phyloP scores from a whole-genome alignment of 768 basidiomycete genomes.

The Dacryopinax primogenitus region DNA sequence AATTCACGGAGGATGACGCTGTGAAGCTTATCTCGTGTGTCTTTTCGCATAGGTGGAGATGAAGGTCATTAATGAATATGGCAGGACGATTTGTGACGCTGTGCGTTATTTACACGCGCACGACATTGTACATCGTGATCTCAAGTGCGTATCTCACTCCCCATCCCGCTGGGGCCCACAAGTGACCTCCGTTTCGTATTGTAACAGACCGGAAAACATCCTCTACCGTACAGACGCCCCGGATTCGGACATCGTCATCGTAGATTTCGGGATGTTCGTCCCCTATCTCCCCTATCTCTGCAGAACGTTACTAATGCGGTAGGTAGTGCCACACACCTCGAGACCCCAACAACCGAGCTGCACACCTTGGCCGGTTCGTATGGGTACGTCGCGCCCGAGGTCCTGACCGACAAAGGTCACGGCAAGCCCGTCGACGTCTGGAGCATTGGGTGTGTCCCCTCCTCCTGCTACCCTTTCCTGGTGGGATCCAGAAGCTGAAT shows the following conservation, averaged over 20 bases:
- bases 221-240: conserved; percentile 67
- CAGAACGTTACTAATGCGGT: neutral
- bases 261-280: conserved; percentile 89
- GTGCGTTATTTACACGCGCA: conserved; percentile 83
- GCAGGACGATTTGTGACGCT: conserved; percentile 67
- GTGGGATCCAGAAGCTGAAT: neutral
- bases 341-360: conserved; percentile 56
- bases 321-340: conserved; percentile 66
- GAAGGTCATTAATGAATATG: neutral
- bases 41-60: neutral
- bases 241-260: conserved; percentile 83
- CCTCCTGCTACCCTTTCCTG: neutral
- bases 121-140: conserved; percentile 89
- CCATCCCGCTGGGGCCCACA: neutral
- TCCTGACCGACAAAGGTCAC: conserved; percentile 67
- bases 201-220: conserved; percentile 83
- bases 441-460: conserved; percentile 62
- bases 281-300: neutral
- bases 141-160: conserved; percentile 47
- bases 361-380: conserved; percentile 65
- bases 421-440: conserved; percentile 89
- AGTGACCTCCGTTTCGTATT: neutral
- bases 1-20: conserved; percentile 88
- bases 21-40: conserved; percentile 59
- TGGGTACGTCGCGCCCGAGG: conserved; percentile 87